Percentiles rank a stretch among this genome's conserved stretches.
Conservation (phyloP, 257 asterid genomes). For the Petunia axillaris region DNA sequence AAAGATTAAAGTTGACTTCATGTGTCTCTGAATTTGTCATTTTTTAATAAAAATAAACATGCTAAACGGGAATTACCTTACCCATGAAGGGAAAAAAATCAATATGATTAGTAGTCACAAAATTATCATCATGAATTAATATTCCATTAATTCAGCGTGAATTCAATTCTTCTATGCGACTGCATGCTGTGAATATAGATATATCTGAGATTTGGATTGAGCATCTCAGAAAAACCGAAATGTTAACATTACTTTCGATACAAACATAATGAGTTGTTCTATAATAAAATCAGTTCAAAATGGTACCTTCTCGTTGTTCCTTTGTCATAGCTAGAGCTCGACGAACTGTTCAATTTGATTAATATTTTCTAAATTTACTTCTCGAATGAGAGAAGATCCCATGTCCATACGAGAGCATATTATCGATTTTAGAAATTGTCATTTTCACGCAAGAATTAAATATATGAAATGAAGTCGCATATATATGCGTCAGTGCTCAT, state of each 20-base stretch:
- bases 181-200: not conserved
- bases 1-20: constrained; percentile 6
- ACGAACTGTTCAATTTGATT: not conserved
- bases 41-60: not conserved
- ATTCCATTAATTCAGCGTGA: too few relatives aligned
- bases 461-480: not conserved
- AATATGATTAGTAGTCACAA: too few relatives aligned
- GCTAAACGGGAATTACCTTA: too few relatives aligned
- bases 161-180: too few relatives aligned
- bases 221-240: not conserved
- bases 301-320: too few relatives aligned
- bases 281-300: too few relatives aligned
- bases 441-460: constrained; percentile 6
- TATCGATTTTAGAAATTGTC: too few relatives aligned
- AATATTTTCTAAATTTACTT: not conserved
- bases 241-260: not conserved
- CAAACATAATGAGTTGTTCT: too few relatives aligned
- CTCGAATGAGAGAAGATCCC: not conserved
- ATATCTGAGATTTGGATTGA: not conserved
- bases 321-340: too few relatives aligned
- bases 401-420: not conserved
- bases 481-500: constrained; percentile 5
- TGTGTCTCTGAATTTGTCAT: not conserved
- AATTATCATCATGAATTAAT: too few relatives aligned
- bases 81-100: too few relatives aligned